Conservation (phyloP, 345 rosid species). For the Eucalyptus sp. region DNA sequence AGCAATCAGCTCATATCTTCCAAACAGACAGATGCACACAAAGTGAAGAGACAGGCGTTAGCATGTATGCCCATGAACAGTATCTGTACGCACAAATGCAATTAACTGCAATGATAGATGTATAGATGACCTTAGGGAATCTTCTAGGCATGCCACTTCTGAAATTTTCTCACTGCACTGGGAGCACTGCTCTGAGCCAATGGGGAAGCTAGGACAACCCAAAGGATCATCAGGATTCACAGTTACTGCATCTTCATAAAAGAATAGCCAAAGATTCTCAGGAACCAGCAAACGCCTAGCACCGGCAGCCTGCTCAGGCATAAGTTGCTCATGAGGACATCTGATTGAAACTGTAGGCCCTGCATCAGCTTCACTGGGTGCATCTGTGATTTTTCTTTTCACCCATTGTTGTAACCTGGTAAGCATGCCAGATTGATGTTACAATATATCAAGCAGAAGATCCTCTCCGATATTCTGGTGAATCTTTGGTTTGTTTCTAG, state of each 20-base stretch:
- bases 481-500: neutral
- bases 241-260: slow-evolving; percentile 59
- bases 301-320: slow-evolving; percentile 89
- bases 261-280: slow-evolving; percentile 76
- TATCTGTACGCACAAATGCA: neutral
- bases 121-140: slow-evolving; percentile 58
- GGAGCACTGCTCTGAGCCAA: slow-evolving; percentile 49
- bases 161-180: slow-evolving; percentile 70
- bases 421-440: neutral
- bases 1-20: neutral
- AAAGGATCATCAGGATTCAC: slow-evolving; percentile 53
- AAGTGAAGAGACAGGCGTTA: neutral
- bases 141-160: slow-evolving; percentile 85
- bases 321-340: slow-evolving; percentile 69
- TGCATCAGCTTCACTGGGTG: slow-evolving; percentile 87
- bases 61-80: neutral
- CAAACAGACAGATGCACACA: neutral
- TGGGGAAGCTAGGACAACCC: slow-evolving; percentile 44
- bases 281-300: slow-evolving; percentile 85
- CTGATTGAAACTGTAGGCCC: slow-evolving; percentile 67
- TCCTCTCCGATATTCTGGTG: neutral
- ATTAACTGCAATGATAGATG: neutral
- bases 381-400: slow-evolving; percentile 81
- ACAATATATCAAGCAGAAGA: neutral
- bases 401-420: slow-evolving; percentile 94